A percentile compares a stretch with the other conserved stretches of the same genome.
phyloP scores from a whole-genome alignment of 2,329 filamentous ascomycete species.

The Zymoseptoria crescenta region DNA sequence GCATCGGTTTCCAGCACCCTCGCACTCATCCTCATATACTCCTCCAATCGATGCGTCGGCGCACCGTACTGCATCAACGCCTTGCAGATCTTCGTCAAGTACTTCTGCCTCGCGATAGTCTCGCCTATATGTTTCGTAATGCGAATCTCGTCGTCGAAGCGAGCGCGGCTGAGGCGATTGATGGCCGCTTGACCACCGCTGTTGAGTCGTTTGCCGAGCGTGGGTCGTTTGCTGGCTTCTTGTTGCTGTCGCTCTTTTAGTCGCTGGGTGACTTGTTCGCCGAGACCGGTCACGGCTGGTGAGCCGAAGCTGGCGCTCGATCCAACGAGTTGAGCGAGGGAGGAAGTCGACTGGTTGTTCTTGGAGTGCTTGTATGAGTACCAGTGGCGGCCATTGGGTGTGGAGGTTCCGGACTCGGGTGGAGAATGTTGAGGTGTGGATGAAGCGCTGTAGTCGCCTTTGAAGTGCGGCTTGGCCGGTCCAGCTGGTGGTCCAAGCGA shows the following conservation, averaged over 20 bases:
- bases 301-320: conserved; percentile 38
- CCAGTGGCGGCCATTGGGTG: conserved; percentile 33
- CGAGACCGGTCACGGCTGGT: conserved; percentile 34
- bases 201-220: conserved; percentile 17
- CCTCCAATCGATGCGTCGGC: conserved; percentile 82
- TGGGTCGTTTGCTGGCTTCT: conserved; percentile 30
- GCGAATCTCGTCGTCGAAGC: conserved; percentile 45
- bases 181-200: conserved; percentile 31
- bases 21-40: conserved; percentile 85
- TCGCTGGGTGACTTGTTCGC: conserved; percentile 36
- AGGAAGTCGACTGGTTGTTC: conserved; percentile 33
- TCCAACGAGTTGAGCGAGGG: conserved; percentile 38
- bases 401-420: conserved; percentile 36
- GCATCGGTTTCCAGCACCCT: conserved; percentile 82
- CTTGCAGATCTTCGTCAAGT: conserved; percentile 74
- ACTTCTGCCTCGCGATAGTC: conserved; percentile 71
- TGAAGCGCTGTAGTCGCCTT: conserved; percentile 21
- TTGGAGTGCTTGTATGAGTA: conserved; percentile 21
- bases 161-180: conserved; percentile 27
- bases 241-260: conserved; percentile 33
- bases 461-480: conserved; percentile 9
- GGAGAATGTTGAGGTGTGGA: conserved; percentile 35
- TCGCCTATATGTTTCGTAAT: conserved; percentile 57
- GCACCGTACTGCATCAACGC: conserved; percentile 86
- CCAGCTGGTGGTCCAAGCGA: conserved; percentile 13